phyloP scores from a whole-genome alignment of 2,329 filamentous ascomycete species.

The Chaetomium sp. region DNA sequence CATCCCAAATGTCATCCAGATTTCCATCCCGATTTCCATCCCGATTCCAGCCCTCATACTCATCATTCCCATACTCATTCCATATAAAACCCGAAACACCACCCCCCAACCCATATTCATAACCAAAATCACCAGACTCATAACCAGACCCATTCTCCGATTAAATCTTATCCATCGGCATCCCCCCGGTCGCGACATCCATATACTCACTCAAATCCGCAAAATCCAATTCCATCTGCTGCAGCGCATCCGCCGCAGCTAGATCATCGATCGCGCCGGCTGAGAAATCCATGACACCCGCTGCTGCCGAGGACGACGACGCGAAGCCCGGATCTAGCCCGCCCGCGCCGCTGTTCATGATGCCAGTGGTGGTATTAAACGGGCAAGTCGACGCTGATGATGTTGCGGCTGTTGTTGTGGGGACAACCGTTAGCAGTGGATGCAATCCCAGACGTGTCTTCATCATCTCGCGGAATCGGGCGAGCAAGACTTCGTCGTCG shows the following conservation, averaged over 20 bases:
- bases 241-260: slow-evolving; percentile 36
- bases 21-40: too few relatives aligned
- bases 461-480: slow-evolving; percentile 47
- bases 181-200: slow-evolving; percentile 18
- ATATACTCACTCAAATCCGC: slow-evolving; percentile 11
- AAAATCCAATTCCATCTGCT: slow-evolving; percentile 40
- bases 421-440: background rate
- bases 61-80: too few relatives aligned
- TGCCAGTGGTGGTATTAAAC: too few relatives aligned
- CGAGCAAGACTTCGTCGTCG: slow-evolving; percentile 46
- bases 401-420: background rate
- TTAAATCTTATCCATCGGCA: slow-evolving; percentile 11
- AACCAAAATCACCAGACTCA: background rate
- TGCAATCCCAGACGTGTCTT: slow-evolving; percentile 26
- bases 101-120: too few relatives aligned
- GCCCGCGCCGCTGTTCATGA: background rate
- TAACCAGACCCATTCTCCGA: background rate
- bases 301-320: too few relatives aligned
- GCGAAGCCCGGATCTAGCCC: background rate
- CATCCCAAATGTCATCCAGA: too few relatives aligned
- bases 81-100: too few relatives aligned
- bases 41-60: too few relatives aligned
- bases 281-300: slow-evolving; percentile 6
- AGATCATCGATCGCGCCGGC: slow-evolving; percentile 18
- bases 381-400: background rate